Evolutionary conservation across 148 eudicot genomes (phyloP), one percentile per base, ranked within the genome.

Genomic region (Rhododendron kiyosumense): DNA sequence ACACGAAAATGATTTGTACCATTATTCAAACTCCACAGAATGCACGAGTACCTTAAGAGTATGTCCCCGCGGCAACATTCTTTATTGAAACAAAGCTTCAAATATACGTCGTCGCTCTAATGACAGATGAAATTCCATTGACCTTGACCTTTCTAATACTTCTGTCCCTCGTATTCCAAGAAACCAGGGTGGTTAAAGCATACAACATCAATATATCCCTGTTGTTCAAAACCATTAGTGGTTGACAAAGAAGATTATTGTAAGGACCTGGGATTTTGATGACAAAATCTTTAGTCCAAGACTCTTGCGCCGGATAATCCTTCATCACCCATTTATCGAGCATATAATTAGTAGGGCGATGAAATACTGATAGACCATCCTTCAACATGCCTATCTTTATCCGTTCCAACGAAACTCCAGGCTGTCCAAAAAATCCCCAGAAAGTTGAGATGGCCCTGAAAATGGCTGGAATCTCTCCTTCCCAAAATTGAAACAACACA

Each of bases 241-340:
- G 81, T n/a, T 78, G 28, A 78, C 22, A 78, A 45, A 77, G 1
- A 3, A 2, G 20, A 5, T 18, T 14, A 12, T 0, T 0, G 24
- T 0, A 36, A 17, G n/a, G 38, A 26, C 26, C 5, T 78, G 93
- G 91, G 87, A 88, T 89, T 5, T 87, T 83, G 1, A 91, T 83
- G 0, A 90, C 87, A 4, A 91, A 69, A 75, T 85, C 82, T 75
- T 83, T 46, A 0, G 85, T 85, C 93, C 93, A 91, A 3, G 90
- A 88, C n/a, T 87, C 90, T 1, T 82, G 5, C n/a, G 85, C 88
- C 0, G 86, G 89, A 38, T 91, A 89, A 89, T 89, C 34, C 65
- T 20, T 59, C 65, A 91, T 88, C 43, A 89, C 89, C 93, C 93
- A 91, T 2, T 89, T 87, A 41, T 41, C 45, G 5, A 78, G 54